phyloP scores from a whole-genome alignment of 2,329 filamentous ascomycete species.

The Sporothrix curviconia region DNA sequence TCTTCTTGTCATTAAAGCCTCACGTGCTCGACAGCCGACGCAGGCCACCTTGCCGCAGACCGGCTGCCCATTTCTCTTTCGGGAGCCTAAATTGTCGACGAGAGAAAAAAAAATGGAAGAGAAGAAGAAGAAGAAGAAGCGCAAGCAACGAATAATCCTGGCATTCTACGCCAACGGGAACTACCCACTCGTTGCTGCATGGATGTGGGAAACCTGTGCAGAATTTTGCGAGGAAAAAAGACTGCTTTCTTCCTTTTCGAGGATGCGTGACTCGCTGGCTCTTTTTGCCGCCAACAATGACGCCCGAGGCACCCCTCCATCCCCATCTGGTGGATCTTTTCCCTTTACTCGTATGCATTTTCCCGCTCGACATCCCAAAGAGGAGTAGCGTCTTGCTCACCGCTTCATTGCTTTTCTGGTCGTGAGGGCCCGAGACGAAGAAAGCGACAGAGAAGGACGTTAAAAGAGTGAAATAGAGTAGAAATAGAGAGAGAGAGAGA shows the following conservation, averaged over 20 bases:
- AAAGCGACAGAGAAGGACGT: neutral
- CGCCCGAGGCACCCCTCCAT: neutral
- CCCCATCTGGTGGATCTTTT: constrained; percentile 11
- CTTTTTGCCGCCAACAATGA: neutral
- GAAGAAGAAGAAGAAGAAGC: neutral
- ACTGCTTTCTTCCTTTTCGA: neutral
- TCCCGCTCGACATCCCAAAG: constrained; percentile 14
- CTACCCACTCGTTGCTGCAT: neutral
- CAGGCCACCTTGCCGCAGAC: neutral
- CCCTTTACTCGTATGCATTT: constrained; percentile 5
- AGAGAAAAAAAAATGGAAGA: neutral
- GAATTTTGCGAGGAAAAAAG: neutral
- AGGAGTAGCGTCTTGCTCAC: constrained; percentile 21
- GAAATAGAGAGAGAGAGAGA: neutral
- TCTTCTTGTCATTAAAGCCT: no score
- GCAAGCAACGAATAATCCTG: neutral
- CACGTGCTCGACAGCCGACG: constrained; percentile 1
- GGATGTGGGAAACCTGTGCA: neutral
- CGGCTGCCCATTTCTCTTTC: no score
- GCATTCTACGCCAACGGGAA: neutral
- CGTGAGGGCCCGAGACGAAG: neutral
- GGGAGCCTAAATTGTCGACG: no score
- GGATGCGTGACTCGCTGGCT: neutral
- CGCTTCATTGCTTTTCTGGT: constrained; percentile 16
- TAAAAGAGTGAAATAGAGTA: neutral